phyloP scores from a whole-genome alignment of 2,329 filamentous ascomycete genomes.

The Claviceps sorghi region DNA sequence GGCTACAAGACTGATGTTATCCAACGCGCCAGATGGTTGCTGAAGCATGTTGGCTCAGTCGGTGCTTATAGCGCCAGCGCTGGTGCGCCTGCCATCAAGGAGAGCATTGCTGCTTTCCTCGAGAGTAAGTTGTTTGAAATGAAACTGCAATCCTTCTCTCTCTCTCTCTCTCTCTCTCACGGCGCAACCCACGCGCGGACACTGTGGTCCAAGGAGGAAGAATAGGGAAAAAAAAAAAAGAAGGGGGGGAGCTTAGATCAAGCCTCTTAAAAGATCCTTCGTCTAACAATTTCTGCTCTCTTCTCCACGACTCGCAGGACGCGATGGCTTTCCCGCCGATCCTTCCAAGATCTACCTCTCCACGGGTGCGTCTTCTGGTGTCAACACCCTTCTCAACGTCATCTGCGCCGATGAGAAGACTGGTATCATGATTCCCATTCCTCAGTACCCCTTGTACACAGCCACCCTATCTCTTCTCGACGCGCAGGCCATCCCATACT shows the following conservation, averaged over 20 bases:
- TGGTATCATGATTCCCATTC: constrained; percentile 86
- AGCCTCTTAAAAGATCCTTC: too few species aligned
- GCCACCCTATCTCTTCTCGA: constrained; percentile 78
- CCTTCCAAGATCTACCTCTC: constrained; percentile 77
- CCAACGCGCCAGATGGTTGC: constrained; percentile 63
- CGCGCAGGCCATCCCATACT: constrained; percentile 80
- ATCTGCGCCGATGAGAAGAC: constrained; percentile 66
- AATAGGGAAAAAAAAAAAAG: too few species aligned
- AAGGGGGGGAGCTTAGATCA: too few species aligned
- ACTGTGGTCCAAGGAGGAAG: too few species aligned
- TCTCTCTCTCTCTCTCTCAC: too few species aligned
- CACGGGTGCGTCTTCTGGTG: constrained; percentile 80
- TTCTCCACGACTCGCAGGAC: constrained; percentile 31
- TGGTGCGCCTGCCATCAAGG: constrained; percentile 71
- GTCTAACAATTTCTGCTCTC: background rate
- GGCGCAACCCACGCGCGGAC: too few species aligned
- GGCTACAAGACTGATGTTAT: constrained; percentile 87
- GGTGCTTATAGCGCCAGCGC: constrained; percentile 94
- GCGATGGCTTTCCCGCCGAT: constrained; percentile 78
- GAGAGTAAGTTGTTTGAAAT: constrained; percentile 44
- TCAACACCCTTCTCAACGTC: constrained; percentile 83
- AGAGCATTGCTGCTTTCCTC: constrained; percentile 86
- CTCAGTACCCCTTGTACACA: constrained; percentile 96
- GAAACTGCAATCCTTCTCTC: too few species aligned
- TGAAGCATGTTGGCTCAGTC: constrained; percentile 76